Evolutionary conservation across 2,329 filamentous ascomycete species (phyloP), one percentile per base, ranked within the genome.

Genomic region (Aspergillus pseudoglaucus): DNA sequence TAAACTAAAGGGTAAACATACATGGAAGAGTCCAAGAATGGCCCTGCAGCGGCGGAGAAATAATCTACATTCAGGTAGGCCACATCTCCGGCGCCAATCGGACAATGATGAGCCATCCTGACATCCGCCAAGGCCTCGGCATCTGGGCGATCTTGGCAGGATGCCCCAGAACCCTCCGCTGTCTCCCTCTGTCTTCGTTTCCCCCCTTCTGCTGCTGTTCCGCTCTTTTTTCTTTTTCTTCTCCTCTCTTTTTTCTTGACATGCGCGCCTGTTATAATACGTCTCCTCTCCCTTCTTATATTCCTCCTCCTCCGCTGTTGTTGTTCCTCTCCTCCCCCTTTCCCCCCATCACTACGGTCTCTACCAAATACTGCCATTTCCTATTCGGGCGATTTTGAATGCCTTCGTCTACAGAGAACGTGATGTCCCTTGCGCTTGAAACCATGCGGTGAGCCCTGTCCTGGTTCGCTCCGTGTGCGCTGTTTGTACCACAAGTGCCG

Each of bases 121-220:
- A 20, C 37, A 12, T 17, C 37, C 37, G 60, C 61, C 62, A 63
- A 64, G 61, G 54, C 49, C 60, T 63, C 55, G 61, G 62, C 60
- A 56, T 53, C 61, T 63, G 58, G 59, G 61, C 61, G 53, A 17
- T 53, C 57, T 59, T 59, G 59, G 58, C 55, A 44, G 47, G 45
- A 46, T 51, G 22, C 10, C 39, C 17, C 39, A 23, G 17, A 22
- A 32, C 45, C 33, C 30, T 42, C 45, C 47, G 51, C 14, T 27
- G 30, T 35, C 25, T 39, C 39, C 40, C 39, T 39, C 45, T 37
- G 41, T 22, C 41, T 46, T 47, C 44, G 44, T 49, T 53, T 48
- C 47, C 47, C 48, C 44, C 47, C 44, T 42, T 37, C 45, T 51
- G 43, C 45, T 40, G 42, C 48, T 46, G 42, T 48, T 42, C 47